A percentile compares a stretch with the other conserved stretches of the same genome.
These are phyloP conservation scores for Leccinum variicolor DNA, from an alignment of 768 basidiomycete genomes.

Conservation along the genomic window DNA sequence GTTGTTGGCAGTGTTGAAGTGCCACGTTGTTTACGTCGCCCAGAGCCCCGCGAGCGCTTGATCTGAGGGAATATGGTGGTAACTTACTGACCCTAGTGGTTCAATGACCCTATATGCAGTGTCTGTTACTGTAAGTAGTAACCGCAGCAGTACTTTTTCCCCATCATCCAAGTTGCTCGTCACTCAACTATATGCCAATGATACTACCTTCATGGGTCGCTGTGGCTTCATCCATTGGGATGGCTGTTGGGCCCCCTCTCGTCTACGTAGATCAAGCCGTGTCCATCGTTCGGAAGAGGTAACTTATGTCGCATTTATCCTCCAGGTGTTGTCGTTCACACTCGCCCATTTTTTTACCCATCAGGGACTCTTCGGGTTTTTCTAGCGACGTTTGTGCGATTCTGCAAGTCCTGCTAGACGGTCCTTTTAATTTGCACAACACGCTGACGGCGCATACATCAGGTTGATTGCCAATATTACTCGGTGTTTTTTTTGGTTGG, in stretches of 20 bases:
- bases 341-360: slow-evolving; percentile 1
- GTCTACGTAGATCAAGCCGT: slow-evolving; percentile 81
- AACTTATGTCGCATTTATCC: slow-evolving; percentile 18
- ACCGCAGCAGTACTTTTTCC: background rate
- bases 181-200: no score
- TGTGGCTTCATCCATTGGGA: slow-evolving; percentile 65
- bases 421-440: background rate
- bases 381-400: slow-evolving; percentile 86
- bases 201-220: slow-evolving; percentile 61
- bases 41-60: slow-evolving; percentile 4
- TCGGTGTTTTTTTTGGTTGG: slow-evolving; percentile 90
- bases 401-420: slow-evolving; percentile 42
- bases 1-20: background rate
- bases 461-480: slow-evolving; percentile 83
- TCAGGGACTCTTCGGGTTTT: slow-evolving; percentile 80
- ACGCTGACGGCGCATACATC: slow-evolving; percentile 9
- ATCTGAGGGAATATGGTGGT: background rate
- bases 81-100: no score
- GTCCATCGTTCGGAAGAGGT: slow-evolving; percentile 81
- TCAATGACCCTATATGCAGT: background rate
- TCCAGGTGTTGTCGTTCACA: slow-evolving; percentile 1
- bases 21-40: slow-evolving; percentile 8
- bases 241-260: slow-evolving; percentile 82
- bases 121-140: background rate
- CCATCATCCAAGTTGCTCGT: background rate